Conservation (phyloP, 257 asterid species). For the Phtheirospermum japonicum region DNA sequence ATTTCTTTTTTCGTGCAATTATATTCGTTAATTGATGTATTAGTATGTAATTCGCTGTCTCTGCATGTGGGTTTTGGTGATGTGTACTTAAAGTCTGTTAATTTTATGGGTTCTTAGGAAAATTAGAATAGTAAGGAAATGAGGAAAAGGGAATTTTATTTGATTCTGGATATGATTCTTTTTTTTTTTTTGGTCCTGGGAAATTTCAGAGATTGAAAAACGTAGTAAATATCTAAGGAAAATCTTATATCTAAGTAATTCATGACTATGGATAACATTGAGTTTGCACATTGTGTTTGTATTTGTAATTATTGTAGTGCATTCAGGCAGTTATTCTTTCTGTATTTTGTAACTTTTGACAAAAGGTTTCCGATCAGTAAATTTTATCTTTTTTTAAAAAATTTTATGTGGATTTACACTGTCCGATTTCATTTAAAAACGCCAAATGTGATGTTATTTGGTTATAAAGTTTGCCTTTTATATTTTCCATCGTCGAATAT, state of each 20-base stretch:
- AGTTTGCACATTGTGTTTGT: too few relatives aligned
- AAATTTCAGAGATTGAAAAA: neutral
- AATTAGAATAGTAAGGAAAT: too few relatives aligned
- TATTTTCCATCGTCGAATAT: conserved; percentile 1
- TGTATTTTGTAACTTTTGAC: too few relatives aligned
- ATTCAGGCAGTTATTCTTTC: too few relatives aligned
- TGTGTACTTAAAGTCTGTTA: neutral
- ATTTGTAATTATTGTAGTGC: too few relatives aligned
- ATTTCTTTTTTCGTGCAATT: neutral
- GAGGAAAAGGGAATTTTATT: neutral
- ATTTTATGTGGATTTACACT: neutral
- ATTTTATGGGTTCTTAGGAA: neutral
- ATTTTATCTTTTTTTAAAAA: neutral
- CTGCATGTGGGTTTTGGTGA: conserved; percentile 27
- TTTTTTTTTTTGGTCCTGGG: neutral
- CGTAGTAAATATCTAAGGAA: neutral
- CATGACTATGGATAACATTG: too few relatives aligned
- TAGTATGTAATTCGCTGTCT: conserved; percentile 18
- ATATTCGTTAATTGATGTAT: conserved; percentile 3
- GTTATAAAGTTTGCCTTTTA: conserved; percentile 6
- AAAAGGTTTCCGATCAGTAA: too few relatives aligned
- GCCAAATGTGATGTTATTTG: neutral
- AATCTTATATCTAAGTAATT: too few relatives aligned
- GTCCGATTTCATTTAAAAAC: neutral
- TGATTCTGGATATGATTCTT: neutral